Conservation (phyloP, 768 basidiomycete genomes). For the Kockovaella imperatae region DNA sequence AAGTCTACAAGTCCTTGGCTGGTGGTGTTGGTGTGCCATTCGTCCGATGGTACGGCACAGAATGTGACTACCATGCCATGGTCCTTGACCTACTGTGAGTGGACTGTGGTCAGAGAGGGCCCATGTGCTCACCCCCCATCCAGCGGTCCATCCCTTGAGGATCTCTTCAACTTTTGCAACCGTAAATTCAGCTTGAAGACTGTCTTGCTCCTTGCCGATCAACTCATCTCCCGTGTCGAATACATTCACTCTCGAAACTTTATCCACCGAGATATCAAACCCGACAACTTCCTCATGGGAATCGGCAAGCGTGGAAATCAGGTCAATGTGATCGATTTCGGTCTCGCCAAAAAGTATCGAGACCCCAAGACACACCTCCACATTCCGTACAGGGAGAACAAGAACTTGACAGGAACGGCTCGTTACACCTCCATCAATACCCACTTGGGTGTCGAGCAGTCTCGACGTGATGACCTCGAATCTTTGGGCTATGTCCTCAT, state of each 20-base stretch:
- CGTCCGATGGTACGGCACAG: constrained; percentile 83
- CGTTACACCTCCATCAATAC: constrained; percentile 99
- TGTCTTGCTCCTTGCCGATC: constrained; percentile 84
- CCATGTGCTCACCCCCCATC: constrained; percentile 2
- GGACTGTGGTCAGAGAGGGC: neutral
- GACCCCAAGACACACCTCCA: constrained; percentile 99
- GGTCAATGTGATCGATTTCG: constrained; percentile 65
- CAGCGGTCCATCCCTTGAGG: constrained; percentile 47
- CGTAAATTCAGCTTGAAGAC: constrained; percentile 91
- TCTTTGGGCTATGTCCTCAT: constrained; percentile 98
- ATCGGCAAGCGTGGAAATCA: constrained; percentile 99
- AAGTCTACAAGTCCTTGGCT: constrained; percentile 84
- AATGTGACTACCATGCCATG: constrained; percentile 99
- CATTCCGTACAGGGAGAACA: constrained; percentile 99
- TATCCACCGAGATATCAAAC: constrained; percentile 95
- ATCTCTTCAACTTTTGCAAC: constrained; percentile 55
- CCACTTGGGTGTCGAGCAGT: constrained; percentile 92
- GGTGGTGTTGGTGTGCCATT: constrained; percentile 83
- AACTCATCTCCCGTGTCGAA: constrained; percentile 93
- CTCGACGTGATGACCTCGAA: constrained; percentile 94
- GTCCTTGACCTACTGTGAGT: constrained; percentile 78
- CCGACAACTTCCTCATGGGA: constrained; percentile 98
- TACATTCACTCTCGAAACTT: constrained; percentile 93
- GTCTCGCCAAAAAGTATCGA: constrained; percentile 98
- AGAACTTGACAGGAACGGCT: constrained; percentile 97